phyloP scores from a whole-genome alignment of 768 basidiomycete genomes.

The Amanita fuliginea region DNA sequence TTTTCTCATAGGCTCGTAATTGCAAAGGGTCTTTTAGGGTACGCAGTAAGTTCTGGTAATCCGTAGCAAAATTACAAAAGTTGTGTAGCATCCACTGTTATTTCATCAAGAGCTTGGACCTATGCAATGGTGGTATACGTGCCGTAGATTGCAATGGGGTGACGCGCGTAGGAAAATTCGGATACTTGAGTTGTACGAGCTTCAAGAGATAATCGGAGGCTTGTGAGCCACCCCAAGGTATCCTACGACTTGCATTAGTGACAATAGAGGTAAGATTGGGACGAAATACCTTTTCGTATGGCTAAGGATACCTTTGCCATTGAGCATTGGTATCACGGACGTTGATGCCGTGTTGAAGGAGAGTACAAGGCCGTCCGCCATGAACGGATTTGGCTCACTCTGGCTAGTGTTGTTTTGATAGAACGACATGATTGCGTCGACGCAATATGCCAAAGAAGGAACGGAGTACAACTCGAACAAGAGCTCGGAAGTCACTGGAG shows the following conservation, averaged over 20 bases:
- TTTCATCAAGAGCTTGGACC: neutral
- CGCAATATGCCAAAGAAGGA: constrained; percentile 76
- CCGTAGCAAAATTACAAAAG: constrained; percentile 72
- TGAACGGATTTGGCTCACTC: constrained; percentile 23
- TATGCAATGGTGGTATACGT: constrained; percentile 22
- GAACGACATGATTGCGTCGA: constrained; percentile 90
- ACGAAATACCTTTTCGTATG: constrained; percentile 67
- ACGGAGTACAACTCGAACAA: constrained; percentile 90
- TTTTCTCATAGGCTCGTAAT: constrained; percentile 52
- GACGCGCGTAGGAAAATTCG: constrained; percentile 81
- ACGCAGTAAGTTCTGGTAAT: constrained; percentile 64
- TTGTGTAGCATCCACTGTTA: constrained; percentile 83
- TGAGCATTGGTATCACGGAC: constrained; percentile 78
- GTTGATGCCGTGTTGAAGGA: constrained; percentile 91
- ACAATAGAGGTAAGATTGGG: neutral
- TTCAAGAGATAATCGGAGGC: constrained; percentile 88
- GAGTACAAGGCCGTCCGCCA: constrained; percentile 70
- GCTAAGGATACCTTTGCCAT: constrained; percentile 74
- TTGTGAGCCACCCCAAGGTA: constrained; percentile 90
- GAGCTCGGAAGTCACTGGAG: constrained; percentile 84
- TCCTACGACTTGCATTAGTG: constrained; percentile 31
- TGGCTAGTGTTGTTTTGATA: constrained; percentile 60
- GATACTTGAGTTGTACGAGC: constrained; percentile 91
- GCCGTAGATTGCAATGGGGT: constrained; percentile 64
- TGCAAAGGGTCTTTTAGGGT: constrained; percentile 54